Evolutionary conservation across 2,329 filamentous ascomycete species (phyloP), one percentile per base, ranked within the genome.

Genomic region (Xylariales sp.): DNA sequence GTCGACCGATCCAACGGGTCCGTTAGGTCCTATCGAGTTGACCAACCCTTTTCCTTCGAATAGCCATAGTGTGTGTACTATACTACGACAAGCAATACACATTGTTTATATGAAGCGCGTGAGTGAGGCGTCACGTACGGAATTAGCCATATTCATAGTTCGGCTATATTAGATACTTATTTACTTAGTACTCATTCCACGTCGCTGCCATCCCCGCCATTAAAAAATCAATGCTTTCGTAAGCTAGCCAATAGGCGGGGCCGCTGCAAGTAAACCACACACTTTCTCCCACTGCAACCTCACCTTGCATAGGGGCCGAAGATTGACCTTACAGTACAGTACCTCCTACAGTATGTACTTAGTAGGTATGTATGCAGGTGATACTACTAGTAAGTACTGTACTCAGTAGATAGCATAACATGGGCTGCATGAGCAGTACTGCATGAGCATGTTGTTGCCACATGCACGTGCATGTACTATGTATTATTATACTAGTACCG

Each of bases 191-290:
- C 45, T 16, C 28, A 34, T 45, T 14, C 18, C 18, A 39, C 7
- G 2, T 23, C 23, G 23, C 23, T 23, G 23, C 23, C 16, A 41
- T 18, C 32, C 34, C 36, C 48, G n/a, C 18, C 55, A 12, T 41
- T 12, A 23, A 10, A 49, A 12, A 23, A 7, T 7, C 3, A 23
- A 55, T 16, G 57, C 23, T 32, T 28, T 43, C 67, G 67, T 69
- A 69, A 57, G 56, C 43, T n/a, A 16, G n/a, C 67, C 64, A 69
- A 69, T 69, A 54, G 67, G 67, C 64, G 57, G 18, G 50, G 28
- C 67, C 67, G 67, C 67, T 69, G 64, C 52, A 59, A 30, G 49
- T 16, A 46, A 54, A 36, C 54, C 14, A 48, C 36, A 41, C 32
- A 7, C 34, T 41, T 41, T 53, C 39, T 67, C 3, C 36, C 54